Conservation (phyloP, 441 rosid genomes). For the Croton setiger region DNA sequence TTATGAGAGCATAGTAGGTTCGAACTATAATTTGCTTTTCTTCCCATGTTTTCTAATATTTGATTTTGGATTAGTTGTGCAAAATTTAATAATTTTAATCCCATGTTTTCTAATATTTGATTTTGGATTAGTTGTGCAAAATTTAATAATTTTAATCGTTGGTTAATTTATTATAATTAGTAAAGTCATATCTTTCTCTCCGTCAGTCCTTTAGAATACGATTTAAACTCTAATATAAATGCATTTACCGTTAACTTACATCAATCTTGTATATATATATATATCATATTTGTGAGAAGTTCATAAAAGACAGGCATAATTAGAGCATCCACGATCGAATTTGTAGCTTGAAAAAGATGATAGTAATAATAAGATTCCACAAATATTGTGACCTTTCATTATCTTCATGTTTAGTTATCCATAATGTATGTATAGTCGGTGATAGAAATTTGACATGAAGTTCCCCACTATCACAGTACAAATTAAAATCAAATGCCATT, state of each 20-base stretch:
- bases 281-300: no score
- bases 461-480: neutral
- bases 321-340: no score
- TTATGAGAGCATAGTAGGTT: neutral
- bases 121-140: neutral
- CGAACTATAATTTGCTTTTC: neutral
- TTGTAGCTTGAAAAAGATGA: neutral
- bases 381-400: no score
- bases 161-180: no score
- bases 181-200: no score
- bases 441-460: conserved; percentile 21
- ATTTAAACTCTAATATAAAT: no score
- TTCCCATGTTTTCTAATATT: neutral
- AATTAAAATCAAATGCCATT: neutral
- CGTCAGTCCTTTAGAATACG: no score
- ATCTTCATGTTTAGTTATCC: neutral
- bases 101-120: neutral
- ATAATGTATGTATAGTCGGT: neutral
- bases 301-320: no score
- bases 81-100: neutral
- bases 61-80: neutral
- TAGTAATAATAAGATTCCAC: neutral
- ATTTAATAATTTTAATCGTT: neutral
- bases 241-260: no score
- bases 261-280: no score